Conservation (phyloP, 352 stramenopile genomes). For the Halophytophthora polymorphica region DNA sequence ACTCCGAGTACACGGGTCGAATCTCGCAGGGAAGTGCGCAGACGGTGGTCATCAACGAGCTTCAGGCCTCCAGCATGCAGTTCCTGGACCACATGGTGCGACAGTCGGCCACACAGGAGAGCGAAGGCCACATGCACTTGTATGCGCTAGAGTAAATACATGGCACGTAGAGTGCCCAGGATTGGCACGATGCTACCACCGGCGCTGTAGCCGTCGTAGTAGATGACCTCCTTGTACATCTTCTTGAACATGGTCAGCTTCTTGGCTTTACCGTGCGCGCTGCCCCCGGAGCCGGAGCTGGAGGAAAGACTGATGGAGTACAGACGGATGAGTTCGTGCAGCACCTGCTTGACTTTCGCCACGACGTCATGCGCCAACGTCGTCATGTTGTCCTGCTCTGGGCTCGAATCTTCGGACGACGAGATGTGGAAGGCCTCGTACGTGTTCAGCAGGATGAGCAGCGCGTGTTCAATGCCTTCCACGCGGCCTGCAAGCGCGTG, state of each 20-base stretch:
- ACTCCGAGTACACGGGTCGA: constrained; percentile 62
- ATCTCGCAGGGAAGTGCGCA: constrained; percentile 32
- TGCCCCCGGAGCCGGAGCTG: constrained; percentile 4
- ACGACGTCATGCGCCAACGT: constrained; percentile 41
- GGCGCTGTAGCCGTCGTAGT: constrained; percentile 50
- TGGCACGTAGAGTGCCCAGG: constrained; percentile 49
- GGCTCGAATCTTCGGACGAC: constrained; percentile 8
- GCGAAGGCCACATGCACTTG: constrained; percentile 24
- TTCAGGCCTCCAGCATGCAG: constrained; percentile 47
- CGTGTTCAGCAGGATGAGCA: constrained; percentile 75
- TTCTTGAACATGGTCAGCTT: constrained; percentile 74
- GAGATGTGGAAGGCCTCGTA: constrained; percentile 57
- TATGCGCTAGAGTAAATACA: constrained; percentile 58
- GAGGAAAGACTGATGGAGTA: constrained; percentile 8
- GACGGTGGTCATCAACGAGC: constrained; percentile 39
- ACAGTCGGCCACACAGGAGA: constrained; percentile 18
- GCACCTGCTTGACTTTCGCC: constrained; percentile 47
- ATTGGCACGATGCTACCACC: constrained; percentile 40
- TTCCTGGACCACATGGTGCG: constrained; percentile 57
- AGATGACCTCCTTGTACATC: constrained; percentile 87
- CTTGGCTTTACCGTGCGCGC: constrained; percentile 27
- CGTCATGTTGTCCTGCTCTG: constrained; percentile 31
- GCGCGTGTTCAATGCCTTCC: constrained; percentile 75
- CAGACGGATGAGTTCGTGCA: constrained; percentile 68
- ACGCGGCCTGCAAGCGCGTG: constrained; percentile 60